A percentile compares a stretch with the other conserved stretches of the same genome.
phyloP scores from a whole-genome alignment of 1,139 yeast species.

The Geotrichum reessii region DNA sequence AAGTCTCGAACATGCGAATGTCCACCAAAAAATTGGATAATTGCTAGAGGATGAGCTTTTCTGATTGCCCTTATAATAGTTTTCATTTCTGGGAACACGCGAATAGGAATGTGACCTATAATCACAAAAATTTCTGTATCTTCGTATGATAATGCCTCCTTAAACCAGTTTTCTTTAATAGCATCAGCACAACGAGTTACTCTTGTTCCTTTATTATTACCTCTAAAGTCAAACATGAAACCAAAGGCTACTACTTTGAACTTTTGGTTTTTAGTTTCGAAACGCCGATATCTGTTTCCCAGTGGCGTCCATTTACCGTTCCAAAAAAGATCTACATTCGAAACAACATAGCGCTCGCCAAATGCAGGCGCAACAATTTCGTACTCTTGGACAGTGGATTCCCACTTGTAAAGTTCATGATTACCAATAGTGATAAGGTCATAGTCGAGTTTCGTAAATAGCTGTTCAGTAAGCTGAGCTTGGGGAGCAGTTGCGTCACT shows the following conservation, averaged over 20 bases:
- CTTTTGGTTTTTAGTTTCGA: conserved; percentile 53
- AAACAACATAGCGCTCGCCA: conserved; percentile 63
- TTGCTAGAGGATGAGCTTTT: conserved; percentile 49
- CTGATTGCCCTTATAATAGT: conserved; percentile 48
- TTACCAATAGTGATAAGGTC: conserved; percentile 86
- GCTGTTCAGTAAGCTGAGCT: conserved; percentile 56
- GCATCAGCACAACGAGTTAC: conserved; percentile 61
- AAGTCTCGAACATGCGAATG: conserved; percentile 92
- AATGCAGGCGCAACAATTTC: conserved; percentile 52
- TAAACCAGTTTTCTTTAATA: conserved; percentile 60
- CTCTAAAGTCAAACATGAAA: conserved; percentile 69
- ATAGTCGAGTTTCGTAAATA: conserved; percentile 62
- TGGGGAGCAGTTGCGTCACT: conserved; percentile 72
- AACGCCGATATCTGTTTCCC: conserved; percentile 62
- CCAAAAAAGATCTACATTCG: conserved; percentile 66
- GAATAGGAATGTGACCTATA: conserved; percentile 77
- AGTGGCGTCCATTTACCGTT: conserved; percentile 52
- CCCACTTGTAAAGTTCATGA: conserved; percentile 80
- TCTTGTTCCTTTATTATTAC: conserved; percentile 53
- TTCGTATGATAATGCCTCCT: conserved; percentile 43
- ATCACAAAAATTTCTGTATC: conserved; percentile 62
- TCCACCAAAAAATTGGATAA: conserved; percentile 88
- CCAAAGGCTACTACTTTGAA: conserved; percentile 63
- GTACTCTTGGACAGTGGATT: conserved; percentile 60
- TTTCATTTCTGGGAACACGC: conserved; percentile 54